Base-by-base conservation (phyloP, 208 protist genomes). In the Trypanosomatidae sp. region DNA sequence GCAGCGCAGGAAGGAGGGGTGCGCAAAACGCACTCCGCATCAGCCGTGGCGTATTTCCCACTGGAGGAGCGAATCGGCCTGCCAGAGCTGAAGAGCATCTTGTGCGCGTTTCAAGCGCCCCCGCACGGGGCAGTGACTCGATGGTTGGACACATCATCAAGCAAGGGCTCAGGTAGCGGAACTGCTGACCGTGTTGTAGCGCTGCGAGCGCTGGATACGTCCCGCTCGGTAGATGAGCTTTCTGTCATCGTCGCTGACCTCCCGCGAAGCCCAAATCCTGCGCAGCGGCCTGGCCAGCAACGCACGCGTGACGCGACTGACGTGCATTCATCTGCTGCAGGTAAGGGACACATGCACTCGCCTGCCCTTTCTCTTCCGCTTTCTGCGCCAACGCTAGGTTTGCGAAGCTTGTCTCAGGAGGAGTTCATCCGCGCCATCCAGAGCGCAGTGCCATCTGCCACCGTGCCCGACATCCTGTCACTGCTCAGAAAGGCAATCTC, bases 401-500 rank as follows among this genome's bases (percentile, higher is more conserved):
- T 80, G 52, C 82, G 78, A 53, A 58, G 47, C 46, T 58, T 87
- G 30, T 71, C 83, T 33, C 62, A 69, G 8, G 73, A 77, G 6
- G 70, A 73, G 33, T 84, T 87, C 43, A 70, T 74, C 3, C 49
- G 53, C 1, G 71, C 74, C 52, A 62, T 85, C 46, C 71, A 76
- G 66, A 44, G 19, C 19, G 76, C 82, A 25, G 62, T 91, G 12
- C 83, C 87, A 15, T 70, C 52, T 30, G 85, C 84, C 0, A 85
- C 78, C 10, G 73, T 74, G 15, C 70, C 25, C 6, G 86, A 91
- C 64, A 81, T 92, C 50, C 74, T 74, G 22, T 79, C 92, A 10
- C 80, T 95, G 33, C 79, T 93, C 53, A 85, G 82, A 62, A 92
- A 91, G 69, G 85, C 92, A 0, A 87, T 92, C 71, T 92, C 91